Base-by-base conservation (phyloP, 768 basidiomycete species). In the Sutorius australiensis region DNA sequence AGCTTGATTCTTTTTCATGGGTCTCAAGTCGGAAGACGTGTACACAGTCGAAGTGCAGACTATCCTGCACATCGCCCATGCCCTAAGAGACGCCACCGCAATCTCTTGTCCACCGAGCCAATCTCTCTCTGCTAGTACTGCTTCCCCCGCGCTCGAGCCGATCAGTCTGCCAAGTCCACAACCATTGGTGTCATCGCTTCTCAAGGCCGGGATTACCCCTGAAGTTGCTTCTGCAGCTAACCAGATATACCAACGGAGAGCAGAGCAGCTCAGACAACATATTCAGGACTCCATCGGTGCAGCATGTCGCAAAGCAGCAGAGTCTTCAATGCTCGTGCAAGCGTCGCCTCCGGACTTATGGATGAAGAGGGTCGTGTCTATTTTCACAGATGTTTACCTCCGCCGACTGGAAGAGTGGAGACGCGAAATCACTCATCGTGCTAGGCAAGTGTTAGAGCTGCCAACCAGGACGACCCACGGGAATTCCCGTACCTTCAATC, bases 391-490 rank as follows among this genome's bases (percentile, higher is more conserved):
- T 0, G 0, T 50, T 0, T 60, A 60, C 1, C 0, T 45, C 0
- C 44, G 27, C 0, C 51, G 50, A 3, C 31, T 60, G 0, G 17
- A 14, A 31, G 1, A 45, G 1, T 56, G 58, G 59, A 53, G 28
- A 28, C 19, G 51, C 1, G 51, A 60, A 0, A 38, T 51, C 0
- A 13, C 33, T 3, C 48, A 56, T 3, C 54, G 45, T 14, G 0
- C 38, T 11, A 44, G 32, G 27, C 58, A 38, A 30, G 8, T n/a
- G n/a, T n/a, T n/a, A n/a, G n/a, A n/a, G n/a, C n/a, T n/a, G n/a
- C n/a, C 33, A 0, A 0, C 1, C 27, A 46, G 31, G 0, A 14
- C 0, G 3, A 0, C 28, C 3, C 10, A 13, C 0, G 41, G 4
- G 12, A 42, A 16, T 24, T 2, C 39, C 0, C 47, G 39, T 27